phyloP scores from a whole-genome alignment of 805 yeast genomes.

The Debaryomyces tyrocola region DNA sequence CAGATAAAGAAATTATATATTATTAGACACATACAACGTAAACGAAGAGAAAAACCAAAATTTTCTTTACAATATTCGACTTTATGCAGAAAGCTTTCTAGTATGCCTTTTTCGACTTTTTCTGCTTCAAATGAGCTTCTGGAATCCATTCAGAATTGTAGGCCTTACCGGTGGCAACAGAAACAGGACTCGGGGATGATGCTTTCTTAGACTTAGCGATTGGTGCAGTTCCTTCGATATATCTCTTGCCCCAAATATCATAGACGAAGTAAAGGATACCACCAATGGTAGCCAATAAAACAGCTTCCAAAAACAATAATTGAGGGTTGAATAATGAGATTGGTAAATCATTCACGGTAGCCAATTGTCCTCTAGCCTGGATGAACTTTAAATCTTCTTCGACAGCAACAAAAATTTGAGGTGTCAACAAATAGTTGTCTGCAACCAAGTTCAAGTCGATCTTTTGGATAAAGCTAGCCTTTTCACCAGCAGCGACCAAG shows the following conservation, averaged over 20 bases:
- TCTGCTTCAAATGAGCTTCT: conserved; percentile 47
- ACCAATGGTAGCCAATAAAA: conserved; percentile 51
- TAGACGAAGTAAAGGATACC: conserved; percentile 50
- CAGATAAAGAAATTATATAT: too few species aligned
- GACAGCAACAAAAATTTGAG: conserved; percentile 54
- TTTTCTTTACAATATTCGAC: too few species aligned
- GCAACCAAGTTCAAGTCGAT: conserved; percentile 60
- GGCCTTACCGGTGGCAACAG: conserved; percentile 18
- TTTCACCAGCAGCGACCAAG: conserved; percentile 48
- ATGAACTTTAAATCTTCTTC: conserved; percentile 52
- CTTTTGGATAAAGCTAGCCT: conserved; percentile 54
- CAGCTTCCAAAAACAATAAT: conserved; percentile 59
- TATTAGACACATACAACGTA: too few species aligned
- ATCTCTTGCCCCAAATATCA: conserved; percentile 44
- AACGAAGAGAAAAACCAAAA: too few species aligned
- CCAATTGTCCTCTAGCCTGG: conserved; percentile 57
- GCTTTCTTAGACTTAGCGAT: conserved; percentile 25
- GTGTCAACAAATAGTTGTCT: conserved; percentile 57
- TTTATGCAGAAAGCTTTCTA: conserved; percentile 4
- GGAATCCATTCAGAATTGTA: conserved; percentile 57
- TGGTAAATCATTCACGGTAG: conserved; percentile 60
- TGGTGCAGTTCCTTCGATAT: conserved; percentile 42
- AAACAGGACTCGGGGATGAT: conserved; percentile 14
- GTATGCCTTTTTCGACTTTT: conserved; percentile 26
- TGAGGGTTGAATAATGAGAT: conserved; percentile 74